Evolutionary conservation across 106 monocot species (phyloP), one percentile per base, ranked within the genome.

Genomic region (Acorus calamus): DNA sequence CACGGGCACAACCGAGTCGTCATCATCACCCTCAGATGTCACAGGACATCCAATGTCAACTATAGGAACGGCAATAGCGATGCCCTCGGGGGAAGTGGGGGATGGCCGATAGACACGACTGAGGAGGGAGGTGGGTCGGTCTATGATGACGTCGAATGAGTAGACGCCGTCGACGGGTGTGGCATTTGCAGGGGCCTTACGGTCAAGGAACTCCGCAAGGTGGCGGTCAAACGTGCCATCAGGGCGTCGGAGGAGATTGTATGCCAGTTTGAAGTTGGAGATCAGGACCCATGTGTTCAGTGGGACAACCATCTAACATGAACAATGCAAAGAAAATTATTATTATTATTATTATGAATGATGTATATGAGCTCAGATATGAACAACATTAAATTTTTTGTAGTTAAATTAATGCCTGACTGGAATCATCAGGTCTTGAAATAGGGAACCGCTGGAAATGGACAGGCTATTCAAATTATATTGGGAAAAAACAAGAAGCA

Each of bases 221-320:
- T 84, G 81, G n/a, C 94, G 86, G 73, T 94, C 78, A 52, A 94
- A 94, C 57, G 86, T 86, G 54, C 94, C 94, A 46, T 94, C 94
- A 2, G 89, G 84, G 6, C 94, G 89, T 4, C 94, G 83, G 45
- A 89, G 89, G 70, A 94, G 81, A 76, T 87, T 94, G 86, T 94
- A 94, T 8, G 89, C 79, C 6, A 94, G 73, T 71, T 94, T 94
- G 79, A 89, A 94, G 75, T 94, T 89, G 70, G 89, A 89, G 69
- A 94, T 94, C 12, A 94, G 89, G 6, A 94, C 94, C 86, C 86
- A 87, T 48, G 94, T 94, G 71, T 89, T 84, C 44, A 94, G 75
- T 8, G 94, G 94, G 50, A 94, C 94, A 55, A 80, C 94, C 79
- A 63, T 89, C 94, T 94, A 81, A 28, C 8, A 49, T 57, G 3